Conservation (phyloP, 768 basidiomycete species). For the Tephrocybe sp. region DNA sequence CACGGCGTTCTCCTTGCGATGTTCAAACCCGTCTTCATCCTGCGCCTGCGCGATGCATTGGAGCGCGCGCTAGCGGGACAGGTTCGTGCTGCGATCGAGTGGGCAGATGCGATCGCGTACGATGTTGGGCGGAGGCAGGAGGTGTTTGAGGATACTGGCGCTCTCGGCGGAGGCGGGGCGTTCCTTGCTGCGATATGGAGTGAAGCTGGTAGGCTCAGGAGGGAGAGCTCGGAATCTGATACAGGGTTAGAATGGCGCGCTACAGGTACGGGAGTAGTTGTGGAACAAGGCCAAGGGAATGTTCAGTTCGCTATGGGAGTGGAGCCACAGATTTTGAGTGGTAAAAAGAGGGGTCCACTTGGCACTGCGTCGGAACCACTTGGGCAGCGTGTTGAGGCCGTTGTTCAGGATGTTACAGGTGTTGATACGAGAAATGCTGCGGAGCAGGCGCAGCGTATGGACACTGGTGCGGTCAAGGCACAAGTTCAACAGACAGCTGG, state of each 20-base stretch:
- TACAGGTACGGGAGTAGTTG: conserved; percentile 64
- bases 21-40: conserved; percentile 59
- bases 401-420: conserved; percentile 26
- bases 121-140: conserved; percentile 56
- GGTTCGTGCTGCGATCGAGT: conserved; percentile 48
- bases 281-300: conserved; percentile 37
- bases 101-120: conserved; percentile 53
- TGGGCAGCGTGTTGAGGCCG: conserved; percentile 31
- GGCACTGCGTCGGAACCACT: conserved; percentile 48
- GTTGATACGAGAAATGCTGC: conserved; percentile 21
- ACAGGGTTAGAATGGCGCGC: conserved; percentile 42
- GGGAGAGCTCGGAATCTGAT: conserved; percentile 24
- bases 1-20: conserved; percentile 59
- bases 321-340: conserved; percentile 69
- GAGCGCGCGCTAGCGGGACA: conserved; percentile 57
- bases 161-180: conserved; percentile 44
- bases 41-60: conserved; percentile 57
- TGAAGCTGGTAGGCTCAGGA: conserved; percentile 58
- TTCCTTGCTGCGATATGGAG: conserved; percentile 63
- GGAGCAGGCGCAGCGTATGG: conserved; percentile 19
- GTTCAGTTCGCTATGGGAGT: conserved; percentile 60
- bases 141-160: conserved; percentile 65
- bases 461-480: conserved; percentile 18
- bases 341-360: conserved; percentile 65
- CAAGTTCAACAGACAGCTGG: conserved; percentile 21